Evolutionary conservation across 2,329 filamentous ascomycete genomes (phyloP).

Genomic region (Arthrocladium fulminans): DNA sequence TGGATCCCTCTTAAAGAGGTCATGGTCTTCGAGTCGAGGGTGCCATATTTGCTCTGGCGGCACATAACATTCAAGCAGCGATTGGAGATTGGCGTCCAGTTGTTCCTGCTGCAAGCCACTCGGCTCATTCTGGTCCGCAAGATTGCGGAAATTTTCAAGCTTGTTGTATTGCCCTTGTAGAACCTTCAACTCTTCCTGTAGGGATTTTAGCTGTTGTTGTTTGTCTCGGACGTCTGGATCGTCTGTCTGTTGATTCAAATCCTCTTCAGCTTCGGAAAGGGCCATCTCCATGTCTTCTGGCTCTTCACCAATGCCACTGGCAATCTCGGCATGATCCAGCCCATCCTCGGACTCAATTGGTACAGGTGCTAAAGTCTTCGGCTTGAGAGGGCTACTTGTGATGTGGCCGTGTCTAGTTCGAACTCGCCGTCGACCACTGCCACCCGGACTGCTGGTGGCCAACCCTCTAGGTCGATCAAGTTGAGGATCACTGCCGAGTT

Average conservation of each 20-base stretch:
- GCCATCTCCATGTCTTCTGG: not conserved
- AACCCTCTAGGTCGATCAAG: conserved; percentile 21
- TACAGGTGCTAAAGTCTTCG: conserved; percentile 6
- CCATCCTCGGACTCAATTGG: conserved; percentile 9
- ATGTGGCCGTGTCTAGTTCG: conserved; percentile 4
- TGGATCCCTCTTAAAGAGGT: not conserved
- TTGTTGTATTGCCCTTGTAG: conserved; percentile 1
- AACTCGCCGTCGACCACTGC: conserved; percentile 13
- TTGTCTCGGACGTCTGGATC: conserved; percentile 4
- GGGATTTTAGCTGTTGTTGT: not conserved
- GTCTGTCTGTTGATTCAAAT: conserved; percentile 8
- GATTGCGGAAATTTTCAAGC: not conserved
- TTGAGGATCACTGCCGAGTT: conserved; percentile 15
- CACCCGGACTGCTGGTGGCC: conserved; percentile 18
- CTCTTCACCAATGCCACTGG: conserved; percentile 11
- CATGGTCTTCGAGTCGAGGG: not conserved
- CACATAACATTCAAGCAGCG: not conserved
- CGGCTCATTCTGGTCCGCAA: not conserved
- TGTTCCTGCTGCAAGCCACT: not conserved
- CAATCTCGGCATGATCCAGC: conserved; percentile 12
- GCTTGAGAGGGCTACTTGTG: conserved; percentile 23
- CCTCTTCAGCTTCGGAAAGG: not conserved
- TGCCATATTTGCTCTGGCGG: not conserved
- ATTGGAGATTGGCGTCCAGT: not conserved
- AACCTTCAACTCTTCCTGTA: conserved; percentile 2